Conservation (phyloP, 805 yeast species). For the Wilhelminamyces savonicus region DNA sequence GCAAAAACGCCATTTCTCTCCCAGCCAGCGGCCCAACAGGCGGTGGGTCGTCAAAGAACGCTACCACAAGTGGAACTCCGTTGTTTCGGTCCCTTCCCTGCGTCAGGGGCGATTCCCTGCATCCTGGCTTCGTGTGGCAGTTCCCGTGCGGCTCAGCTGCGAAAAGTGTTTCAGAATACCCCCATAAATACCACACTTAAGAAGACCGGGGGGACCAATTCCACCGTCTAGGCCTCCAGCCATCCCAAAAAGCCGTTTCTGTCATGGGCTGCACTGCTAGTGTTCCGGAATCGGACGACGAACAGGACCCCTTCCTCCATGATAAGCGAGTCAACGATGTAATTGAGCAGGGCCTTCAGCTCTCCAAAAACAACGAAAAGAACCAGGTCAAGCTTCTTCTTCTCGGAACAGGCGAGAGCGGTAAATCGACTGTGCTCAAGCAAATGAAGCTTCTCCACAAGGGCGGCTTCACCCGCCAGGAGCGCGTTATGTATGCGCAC, state of each 20-base stretch:
- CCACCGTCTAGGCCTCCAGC: too few relatives aligned
- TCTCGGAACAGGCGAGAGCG: constrained; percentile 94
- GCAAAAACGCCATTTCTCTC: too few relatives aligned
- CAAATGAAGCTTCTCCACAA: constrained; percentile 83
- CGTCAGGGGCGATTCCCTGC: too few relatives aligned
- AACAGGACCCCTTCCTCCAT: constrained; percentile 47
- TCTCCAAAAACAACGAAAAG: constrained; percentile 45
- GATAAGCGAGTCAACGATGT: constrained; percentile 53
- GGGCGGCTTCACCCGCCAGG: constrained; percentile 76
- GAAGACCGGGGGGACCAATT: too few relatives aligned
- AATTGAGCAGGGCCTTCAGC: constrained; percentile 56
- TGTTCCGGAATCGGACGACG: constrained; percentile 28
- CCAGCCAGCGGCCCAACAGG: too few relatives aligned
- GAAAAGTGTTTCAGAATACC: too few relatives aligned
- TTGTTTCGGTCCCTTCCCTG: too few relatives aligned
- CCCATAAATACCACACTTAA: too few relatives aligned
- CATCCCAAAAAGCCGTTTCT: not conserved
- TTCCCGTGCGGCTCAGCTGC: too few relatives aligned
- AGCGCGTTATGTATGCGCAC: constrained; percentile 72
- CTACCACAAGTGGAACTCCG: too few relatives aligned
- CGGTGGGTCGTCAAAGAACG: too few relatives aligned
- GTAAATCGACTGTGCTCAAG: constrained; percentile 87
- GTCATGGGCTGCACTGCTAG: constrained; percentile 71
- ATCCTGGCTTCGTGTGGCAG: too few relatives aligned
- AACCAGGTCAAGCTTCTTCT: constrained; percentile 65